Conservation (phyloP, 169 alveolate species). For the Plasmodium fragile region DNA sequence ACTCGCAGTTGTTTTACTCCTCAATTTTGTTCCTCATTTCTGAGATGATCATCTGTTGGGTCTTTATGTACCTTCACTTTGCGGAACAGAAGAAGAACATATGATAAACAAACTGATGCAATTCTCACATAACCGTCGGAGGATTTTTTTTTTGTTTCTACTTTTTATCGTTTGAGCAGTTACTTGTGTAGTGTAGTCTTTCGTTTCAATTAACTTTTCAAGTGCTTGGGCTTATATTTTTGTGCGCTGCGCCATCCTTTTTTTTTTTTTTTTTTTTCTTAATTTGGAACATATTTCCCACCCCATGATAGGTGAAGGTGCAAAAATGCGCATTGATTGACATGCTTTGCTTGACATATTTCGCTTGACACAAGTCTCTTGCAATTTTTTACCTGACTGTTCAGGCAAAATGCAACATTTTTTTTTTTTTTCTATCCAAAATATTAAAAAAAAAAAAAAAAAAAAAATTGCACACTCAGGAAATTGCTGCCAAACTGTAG, state of each 20-base stretch:
- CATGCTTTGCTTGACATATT: not conserved
- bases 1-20: conserved; percentile 51
- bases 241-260: not conserved
- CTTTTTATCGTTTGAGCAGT: conserved; percentile 10
- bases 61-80: conserved; percentile 56
- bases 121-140: not conserved
- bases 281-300: not conserved
- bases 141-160: not conserved
- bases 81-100: conserved; percentile 33
- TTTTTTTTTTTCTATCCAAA: conserved; percentile 34
- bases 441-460: conserved; percentile 49
- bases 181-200: conserved; percentile 7
- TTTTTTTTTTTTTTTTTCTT: conserved; percentile 1
- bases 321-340: not conserved
- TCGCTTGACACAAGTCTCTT: not conserved
- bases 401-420: not conserved
- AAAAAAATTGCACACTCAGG: conserved; percentile 58
- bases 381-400: not conserved
- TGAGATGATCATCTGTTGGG: conserved; percentile 74
- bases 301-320: not conserved
- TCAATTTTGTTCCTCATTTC: conserved; percentile 75
- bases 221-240: not conserved
- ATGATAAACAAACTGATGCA: not conserved
- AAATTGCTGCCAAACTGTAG: conserved; percentile 19
- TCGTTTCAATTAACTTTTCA: conserved; percentile 1